phyloP scores from a whole-genome alignment of 31 red algal species.

The Odonthalia washingtoniensis region DNA sequence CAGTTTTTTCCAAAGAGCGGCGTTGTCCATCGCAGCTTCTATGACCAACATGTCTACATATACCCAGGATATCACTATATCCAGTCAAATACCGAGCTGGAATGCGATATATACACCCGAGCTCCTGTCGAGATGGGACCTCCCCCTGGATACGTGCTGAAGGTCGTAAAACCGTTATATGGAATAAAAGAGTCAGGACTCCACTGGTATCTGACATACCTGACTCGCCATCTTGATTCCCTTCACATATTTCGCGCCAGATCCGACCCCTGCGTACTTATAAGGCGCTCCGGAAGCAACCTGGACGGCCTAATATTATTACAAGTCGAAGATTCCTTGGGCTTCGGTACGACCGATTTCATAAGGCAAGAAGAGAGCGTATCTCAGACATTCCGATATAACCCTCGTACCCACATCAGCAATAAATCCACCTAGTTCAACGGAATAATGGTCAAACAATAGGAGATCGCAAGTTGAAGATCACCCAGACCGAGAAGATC shows the following conservation, averaged over 20 bases:
- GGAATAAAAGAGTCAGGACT: constrained; percentile 28
- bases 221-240: background rate
- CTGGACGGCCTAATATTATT: background rate
- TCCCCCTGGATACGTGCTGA: background rate
- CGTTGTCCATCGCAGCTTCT: background rate
- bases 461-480: background rate
- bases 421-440: background rate
- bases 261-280: background rate
- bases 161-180: constrained; percentile 28
- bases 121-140: constrained; percentile 23
- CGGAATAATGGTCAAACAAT: background rate
- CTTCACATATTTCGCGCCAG: too few relatives aligned
- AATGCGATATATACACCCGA: background rate
- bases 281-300: background rate
- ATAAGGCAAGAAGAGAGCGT: background rate
- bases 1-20: background rate
- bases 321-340: constrained; percentile 8
- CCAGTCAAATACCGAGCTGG: background rate
- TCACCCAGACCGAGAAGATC: background rate
- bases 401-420: background rate
- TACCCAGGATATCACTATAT: background rate
- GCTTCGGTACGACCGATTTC: background rate
- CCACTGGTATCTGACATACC: constrained; percentile 34
- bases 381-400: background rate
- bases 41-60: background rate